Percentiles rank a stretch among this genome's conserved stretches.
Conservation (phyloP, 805 yeast species). For the Millerozyma miso region DNA sequence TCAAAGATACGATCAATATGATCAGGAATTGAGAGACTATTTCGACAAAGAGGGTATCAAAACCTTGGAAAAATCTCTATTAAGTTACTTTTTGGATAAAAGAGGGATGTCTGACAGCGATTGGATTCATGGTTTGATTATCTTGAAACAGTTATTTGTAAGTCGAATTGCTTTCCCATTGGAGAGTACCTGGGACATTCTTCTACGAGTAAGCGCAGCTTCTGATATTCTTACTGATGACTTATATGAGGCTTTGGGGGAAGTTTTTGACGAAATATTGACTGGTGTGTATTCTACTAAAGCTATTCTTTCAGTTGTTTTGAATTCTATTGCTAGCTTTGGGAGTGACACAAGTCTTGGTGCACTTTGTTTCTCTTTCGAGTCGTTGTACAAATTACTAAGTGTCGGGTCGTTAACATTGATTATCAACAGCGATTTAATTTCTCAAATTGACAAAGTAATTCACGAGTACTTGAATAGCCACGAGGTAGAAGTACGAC, state of each 20-base stretch:
- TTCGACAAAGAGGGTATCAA: constrained; percentile 13
- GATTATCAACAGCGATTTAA: constrained; percentile 14
- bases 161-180: constrained; percentile 18
- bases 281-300: constrained; percentile 22
- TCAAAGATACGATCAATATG: constrained; percentile 9
- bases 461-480: constrained; percentile 24
- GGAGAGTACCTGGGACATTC: constrained; percentile 19
- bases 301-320: constrained; percentile 14
- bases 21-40: constrained; percentile 13
- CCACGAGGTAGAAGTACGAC: constrained; percentile 33
- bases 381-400: constrained; percentile 23
- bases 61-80: constrained; percentile 15
- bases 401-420: constrained; percentile 14
- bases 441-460: constrained; percentile 23
- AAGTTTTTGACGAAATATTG: constrained; percentile 27
- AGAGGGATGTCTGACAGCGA: constrained; percentile 6
- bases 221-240: constrained; percentile 12
- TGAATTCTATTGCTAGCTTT: constrained; percentile 11
- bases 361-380: constrained; percentile 18
- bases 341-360: constrained; percentile 5
- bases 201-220: constrained; percentile 16
- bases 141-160: constrained; percentile 34
- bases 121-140: constrained; percentile 27
- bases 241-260: constrained; percentile 22
- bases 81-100: constrained; percentile 14